Percentiles rank a stretch among this genome's conserved stretches.
Evolutionary conservation across 2,329 filamentous ascomycete species (phyloP).

Genomic region (Trichophaea hybrida): DNA sequence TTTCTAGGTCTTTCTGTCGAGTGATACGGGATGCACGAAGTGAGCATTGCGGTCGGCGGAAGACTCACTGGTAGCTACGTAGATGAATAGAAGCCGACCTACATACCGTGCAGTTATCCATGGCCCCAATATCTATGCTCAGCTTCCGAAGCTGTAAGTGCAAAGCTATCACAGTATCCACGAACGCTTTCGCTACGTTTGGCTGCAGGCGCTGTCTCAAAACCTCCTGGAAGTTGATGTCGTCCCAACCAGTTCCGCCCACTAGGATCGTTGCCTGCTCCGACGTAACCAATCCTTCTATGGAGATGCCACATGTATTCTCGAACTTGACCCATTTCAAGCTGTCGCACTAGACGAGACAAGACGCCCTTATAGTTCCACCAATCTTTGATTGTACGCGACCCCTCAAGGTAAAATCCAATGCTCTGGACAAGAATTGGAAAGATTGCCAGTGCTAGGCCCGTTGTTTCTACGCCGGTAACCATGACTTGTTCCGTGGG

Average conservation of each 20-base stretch:
- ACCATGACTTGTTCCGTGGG: background rate
- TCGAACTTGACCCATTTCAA: background rate
- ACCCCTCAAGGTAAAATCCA: background rate
- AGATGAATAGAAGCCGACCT: background rate
- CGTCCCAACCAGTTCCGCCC: slow-evolving; percentile 4
- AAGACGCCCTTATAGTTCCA: background rate
- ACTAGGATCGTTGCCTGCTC: background rate
- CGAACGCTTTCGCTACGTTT: background rate
- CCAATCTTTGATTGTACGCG: background rate
- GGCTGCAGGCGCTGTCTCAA: background rate
- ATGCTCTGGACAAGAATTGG: background rate
- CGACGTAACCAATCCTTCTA: background rate
- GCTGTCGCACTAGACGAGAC: background rate
- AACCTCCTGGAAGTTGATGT: slow-evolving; percentile 6
- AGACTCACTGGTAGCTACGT: background rate
- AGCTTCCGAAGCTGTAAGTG: background rate
- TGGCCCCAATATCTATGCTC: background rate
- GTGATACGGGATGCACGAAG: background rate
- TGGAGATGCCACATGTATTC: background rate
- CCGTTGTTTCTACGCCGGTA: slow-evolving; percentile 4
- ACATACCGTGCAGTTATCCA: background rate
- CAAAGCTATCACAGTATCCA: background rate
- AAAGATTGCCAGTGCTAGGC: slow-evolving; percentile 4
- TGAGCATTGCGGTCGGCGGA: background rate
- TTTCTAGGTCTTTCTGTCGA: background rate